Evolutionary conservation across 2,329 filamentous ascomycete genomes (phyloP).

Genomic region (Aspergillus texensis): DNA sequence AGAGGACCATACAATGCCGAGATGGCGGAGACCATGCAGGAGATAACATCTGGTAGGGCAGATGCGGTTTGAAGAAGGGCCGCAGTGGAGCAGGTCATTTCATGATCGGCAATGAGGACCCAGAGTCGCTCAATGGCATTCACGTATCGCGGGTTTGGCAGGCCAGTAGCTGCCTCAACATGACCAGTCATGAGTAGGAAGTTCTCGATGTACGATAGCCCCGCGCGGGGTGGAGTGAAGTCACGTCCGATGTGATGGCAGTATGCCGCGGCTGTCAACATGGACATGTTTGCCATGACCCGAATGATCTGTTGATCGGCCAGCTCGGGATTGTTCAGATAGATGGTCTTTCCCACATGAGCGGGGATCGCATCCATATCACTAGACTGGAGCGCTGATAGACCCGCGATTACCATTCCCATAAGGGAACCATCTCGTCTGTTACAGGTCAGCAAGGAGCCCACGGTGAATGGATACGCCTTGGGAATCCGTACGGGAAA

Average conservation of each 20-base stretch:
- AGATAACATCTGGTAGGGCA: slow-evolving; percentile 56
- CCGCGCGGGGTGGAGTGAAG: slow-evolving; percentile 54
- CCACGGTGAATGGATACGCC: no score
- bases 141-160: slow-evolving; percentile 51
- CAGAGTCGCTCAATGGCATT: slow-evolving; percentile 55
- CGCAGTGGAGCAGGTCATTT: slow-evolving; percentile 60
- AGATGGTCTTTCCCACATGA: slow-evolving; percentile 4
- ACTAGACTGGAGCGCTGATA: slow-evolving; percentile 37
- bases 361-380: not conserved
- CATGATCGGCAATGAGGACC: slow-evolving; percentile 59
- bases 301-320: slow-evolving; percentile 56
- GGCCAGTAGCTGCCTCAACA: slow-evolving; percentile 51
- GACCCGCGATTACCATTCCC: slow-evolving; percentile 37
- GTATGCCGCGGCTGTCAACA: slow-evolving; percentile 55
- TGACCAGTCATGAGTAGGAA: slow-evolving; percentile 57
- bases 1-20: slow-evolving; percentile 57
- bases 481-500: slow-evolving; percentile 2
- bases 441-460: not conserved
- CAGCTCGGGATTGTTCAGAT: not conserved
- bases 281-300: slow-evolving; percentile 48
- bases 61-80: slow-evolving; percentile 58
- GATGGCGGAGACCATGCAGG: slow-evolving; percentile 52
- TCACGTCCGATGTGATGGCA: slow-evolving; percentile 56
- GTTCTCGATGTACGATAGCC: slow-evolving; percentile 56
- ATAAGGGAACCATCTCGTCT: not conserved